Evolutionary conservation across 495 filamentous ascomycete genomes (phyloP).

Genomic region (Hyphodiscus hymeniophilus): DNA sequence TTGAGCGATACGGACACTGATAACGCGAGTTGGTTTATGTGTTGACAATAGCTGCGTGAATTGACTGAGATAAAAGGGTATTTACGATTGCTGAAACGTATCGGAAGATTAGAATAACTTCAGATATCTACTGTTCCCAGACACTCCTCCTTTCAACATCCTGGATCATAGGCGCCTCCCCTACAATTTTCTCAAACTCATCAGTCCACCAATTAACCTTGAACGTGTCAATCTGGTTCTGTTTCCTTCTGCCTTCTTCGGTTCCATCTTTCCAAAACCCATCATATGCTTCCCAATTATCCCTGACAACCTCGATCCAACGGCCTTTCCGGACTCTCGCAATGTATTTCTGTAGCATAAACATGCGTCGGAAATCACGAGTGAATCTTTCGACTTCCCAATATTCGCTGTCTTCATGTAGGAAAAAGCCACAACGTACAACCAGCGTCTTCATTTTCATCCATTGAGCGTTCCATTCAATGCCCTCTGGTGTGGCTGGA

Average conservation of each 20-base stretch:
- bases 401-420: constrained; percentile 2
- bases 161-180: neutral
- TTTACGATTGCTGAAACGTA: too few relatives aligned
- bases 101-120: too few relatives aligned
- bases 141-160: constrained; percentile 2
- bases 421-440: constrained; percentile 1
- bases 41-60: too few relatives aligned
- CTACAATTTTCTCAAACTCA: neutral
- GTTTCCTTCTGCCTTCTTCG: constrained; percentile 13
- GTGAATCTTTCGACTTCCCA: constrained; percentile 1
- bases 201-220: neutral
- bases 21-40: too few relatives aligned
- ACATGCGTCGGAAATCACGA: neutral
- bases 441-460: constrained; percentile 6
- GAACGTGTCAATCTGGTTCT: constrained; percentile 1
- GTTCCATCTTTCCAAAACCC: constrained; percentile 9
- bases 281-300: constrained; percentile 11
- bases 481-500: constrained; percentile 3
- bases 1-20: too few relatives aligned
- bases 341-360: constrained; percentile 2
- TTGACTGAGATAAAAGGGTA: too few relatives aligned
- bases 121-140: constrained; percentile 11
- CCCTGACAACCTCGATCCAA: constrained; percentile 14
- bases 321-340: neutral
- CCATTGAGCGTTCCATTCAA: constrained; percentile 20